Conservation (phyloP, 257 asterid genomes). For the Solanum ossicruentum region DNA sequence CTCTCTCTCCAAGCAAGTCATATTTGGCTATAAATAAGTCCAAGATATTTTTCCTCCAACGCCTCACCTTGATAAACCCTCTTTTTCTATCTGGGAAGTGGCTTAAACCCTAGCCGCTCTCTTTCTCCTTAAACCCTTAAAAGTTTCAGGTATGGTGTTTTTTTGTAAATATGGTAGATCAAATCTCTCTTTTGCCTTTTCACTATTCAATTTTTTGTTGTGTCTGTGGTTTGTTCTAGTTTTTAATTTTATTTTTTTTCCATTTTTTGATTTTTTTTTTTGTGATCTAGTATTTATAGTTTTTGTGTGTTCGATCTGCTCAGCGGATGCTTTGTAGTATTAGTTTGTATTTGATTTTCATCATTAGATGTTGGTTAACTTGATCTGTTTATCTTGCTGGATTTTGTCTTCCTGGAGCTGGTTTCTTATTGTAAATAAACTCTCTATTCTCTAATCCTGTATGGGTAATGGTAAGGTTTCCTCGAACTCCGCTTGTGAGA, state of each 20-base stretch:
- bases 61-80: neutral
- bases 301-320: neutral
- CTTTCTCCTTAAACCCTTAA: neutral
- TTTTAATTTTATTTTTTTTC: too few species aligned
- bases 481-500: too few species aligned
- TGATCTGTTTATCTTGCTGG: too few species aligned
- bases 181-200: neutral
- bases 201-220: neutral
- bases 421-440: neutral
- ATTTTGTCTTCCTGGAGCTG: neutral
- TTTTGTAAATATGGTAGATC: neutral
- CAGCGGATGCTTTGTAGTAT: neutral
- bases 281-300: neutral
- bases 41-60: neutral
- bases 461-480: neutral
- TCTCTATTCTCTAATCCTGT: too few species aligned
- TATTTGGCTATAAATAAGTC: neutral
- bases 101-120: conserved; percentile 1
- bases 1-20: neutral
- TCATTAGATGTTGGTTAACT: too few species aligned
- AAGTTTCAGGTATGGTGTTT: neutral
- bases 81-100: neutral
- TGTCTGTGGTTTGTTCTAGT: neutral
- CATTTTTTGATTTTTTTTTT: too few species aligned
- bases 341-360: too few species aligned